A percentile compares a stretch with the other conserved stretches of the same genome.
phyloP scores from a whole-genome alignment of 2,329 filamentous ascomycete genomes.

The Chalaropsis ovoidea region DNA sequence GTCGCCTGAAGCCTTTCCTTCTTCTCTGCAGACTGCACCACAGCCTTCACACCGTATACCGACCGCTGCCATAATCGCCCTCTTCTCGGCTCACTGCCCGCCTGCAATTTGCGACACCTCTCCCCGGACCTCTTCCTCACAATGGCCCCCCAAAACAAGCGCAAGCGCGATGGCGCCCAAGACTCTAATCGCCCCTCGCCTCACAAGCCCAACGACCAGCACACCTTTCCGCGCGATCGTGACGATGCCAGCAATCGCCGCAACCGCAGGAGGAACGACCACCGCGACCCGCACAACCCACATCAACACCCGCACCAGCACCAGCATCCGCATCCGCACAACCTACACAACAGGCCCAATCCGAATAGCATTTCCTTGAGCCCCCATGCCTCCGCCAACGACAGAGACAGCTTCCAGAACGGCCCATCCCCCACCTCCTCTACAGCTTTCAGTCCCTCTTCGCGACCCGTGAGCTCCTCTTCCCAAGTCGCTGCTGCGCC shows the following conservation, averaged over 20 bases:
- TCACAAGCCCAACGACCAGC: slow-evolving; percentile 50
- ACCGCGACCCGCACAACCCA: slow-evolving; percentile 43
- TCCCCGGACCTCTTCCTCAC: slow-evolving; percentile 28
- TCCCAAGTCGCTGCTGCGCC: slow-evolving; percentile 18
- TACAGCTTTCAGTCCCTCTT: slow-evolving; percentile 16
- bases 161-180: slow-evolving; percentile 42
- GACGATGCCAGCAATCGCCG: slow-evolving; percentile 37
- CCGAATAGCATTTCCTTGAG: slow-evolving; percentile 7
- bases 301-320: slow-evolving; percentile 20
- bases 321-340: slow-evolving; percentile 29
- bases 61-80: neutral
- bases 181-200: slow-evolving; percentile 46
- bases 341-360: slow-evolving; percentile 33
- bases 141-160: slow-evolving; percentile 53
- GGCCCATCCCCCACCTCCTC: slow-evolving; percentile 22
- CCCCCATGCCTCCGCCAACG: neutral
- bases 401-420: slow-evolving; percentile 16
- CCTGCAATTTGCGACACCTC: slow-evolving; percentile 15
- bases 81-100: neutral
- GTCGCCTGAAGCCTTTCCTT: too few relatives aligned
- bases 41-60: neutral
- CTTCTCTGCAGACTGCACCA: neutral
- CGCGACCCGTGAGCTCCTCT: slow-evolving; percentile 24
- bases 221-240: slow-evolving; percentile 49
- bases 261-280: slow-evolving; percentile 39